Evolutionary conservation across 1,284 basidiomycete species (phyloP).

Genomic region (Tetrapyrgos nigripes): DNA sequence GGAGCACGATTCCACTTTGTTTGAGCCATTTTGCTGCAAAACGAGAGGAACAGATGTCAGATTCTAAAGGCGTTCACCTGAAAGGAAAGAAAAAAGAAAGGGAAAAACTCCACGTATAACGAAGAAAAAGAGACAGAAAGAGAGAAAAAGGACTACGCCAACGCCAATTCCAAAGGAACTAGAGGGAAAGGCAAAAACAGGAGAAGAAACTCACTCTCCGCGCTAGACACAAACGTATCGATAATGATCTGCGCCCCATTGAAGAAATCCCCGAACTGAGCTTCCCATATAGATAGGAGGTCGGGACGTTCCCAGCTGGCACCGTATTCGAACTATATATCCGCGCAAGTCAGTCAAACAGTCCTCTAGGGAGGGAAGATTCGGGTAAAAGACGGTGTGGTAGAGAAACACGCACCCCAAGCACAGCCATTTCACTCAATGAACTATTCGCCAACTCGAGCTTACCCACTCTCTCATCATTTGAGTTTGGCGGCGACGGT

Average conservation of each 20-base stretch:
- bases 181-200: no score
- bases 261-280: constrained; percentile 93
- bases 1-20: constrained; percentile 88
- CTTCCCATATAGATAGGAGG: constrained; percentile 89
- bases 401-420: constrained; percentile 64
- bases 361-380: no score
- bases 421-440: constrained; percentile 85
- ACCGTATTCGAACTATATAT: constrained; percentile 81
- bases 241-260: constrained; percentile 88
- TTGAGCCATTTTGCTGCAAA: constrained; percentile 88
- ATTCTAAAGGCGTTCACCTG: neutral
- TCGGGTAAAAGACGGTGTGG: no score
- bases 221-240: constrained; percentile 85
- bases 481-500: constrained; percentile 43
- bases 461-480: constrained; percentile 51
- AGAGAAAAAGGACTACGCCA: no score
- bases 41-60: neutral
- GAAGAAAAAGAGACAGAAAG: no score
- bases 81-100: no score
- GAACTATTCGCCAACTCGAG: constrained; percentile 91
- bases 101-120: no score
- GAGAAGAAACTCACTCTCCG: constrained; percentile 71
- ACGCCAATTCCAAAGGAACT: no score
- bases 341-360: neutral
- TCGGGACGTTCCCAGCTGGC: constrained; percentile 86